phyloP scores from a whole-genome alignment of 2,329 filamentous ascomycete genomes.

The Penicillium sp. region DNA sequence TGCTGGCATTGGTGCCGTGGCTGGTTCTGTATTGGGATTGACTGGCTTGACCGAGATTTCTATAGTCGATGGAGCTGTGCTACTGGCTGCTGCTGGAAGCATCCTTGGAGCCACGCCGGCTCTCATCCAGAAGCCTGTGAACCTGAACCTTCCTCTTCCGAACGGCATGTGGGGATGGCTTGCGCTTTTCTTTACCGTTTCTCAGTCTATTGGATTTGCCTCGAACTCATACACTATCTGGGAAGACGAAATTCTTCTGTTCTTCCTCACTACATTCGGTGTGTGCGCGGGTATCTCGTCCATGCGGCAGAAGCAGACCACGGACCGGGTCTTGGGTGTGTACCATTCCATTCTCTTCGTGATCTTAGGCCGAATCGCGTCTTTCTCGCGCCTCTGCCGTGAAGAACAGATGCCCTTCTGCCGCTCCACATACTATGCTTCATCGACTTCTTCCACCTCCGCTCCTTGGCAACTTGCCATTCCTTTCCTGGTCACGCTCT shows the following conservation, averaged over 20 bases:
- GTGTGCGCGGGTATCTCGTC: constrained; percentile 72
- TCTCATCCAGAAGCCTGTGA: constrained; percentile 40
- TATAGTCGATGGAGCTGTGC: constrained; percentile 35
- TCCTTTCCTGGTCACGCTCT: constrained; percentile 69
- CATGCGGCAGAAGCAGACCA: constrained; percentile 65
- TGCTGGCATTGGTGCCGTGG: constrained; percentile 44
- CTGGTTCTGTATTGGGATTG: constrained; percentile 28
- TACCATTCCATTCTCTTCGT: constrained; percentile 86
- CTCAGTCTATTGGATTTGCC: constrained; percentile 89
- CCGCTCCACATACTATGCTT: constrained; percentile 92
- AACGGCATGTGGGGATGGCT: constrained; percentile 87
- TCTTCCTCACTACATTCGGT: constrained; percentile 87
- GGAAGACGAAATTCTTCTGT: constrained; percentile 92
- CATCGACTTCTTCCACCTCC: constrained; percentile 85
- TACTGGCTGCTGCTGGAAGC: constrained; percentile 47
- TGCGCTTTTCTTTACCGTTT: constrained; percentile 74
- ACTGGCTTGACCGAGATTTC: constrained; percentile 31
- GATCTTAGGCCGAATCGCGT: constrained; percentile 73
- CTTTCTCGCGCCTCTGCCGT: constrained; percentile 86
- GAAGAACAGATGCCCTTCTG: constrained; percentile 99
- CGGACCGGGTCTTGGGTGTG: constrained; percentile 71
- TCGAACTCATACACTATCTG: constrained; percentile 99
- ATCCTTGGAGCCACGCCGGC: constrained; percentile 45
- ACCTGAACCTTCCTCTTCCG: constrained; percentile 59
- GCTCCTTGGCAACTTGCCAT: constrained; percentile 84